Evolutionary conservation across 257 asterid genomes (phyloP).

Genomic region (Solanum bulbocastanum): DNA sequence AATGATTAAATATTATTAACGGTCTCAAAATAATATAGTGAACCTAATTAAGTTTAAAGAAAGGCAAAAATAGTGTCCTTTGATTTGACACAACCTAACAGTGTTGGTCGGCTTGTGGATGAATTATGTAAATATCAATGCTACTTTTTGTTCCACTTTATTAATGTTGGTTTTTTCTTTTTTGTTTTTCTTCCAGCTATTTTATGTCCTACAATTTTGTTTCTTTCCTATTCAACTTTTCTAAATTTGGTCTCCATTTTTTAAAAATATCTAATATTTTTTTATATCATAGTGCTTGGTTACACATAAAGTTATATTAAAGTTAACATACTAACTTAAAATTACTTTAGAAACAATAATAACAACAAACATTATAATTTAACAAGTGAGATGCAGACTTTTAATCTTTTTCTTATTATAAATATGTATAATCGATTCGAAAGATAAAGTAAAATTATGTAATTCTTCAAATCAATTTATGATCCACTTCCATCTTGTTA

Average conservation of each 20-base stretch:
- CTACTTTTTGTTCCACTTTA: not conserved
- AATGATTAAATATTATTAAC: too few species aligned
- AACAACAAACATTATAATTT: not conserved
- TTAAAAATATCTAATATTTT: not conserved
- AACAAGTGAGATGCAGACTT: not conserved
- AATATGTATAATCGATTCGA: too few species aligned
- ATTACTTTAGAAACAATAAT: not conserved
- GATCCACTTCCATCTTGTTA: not conserved
- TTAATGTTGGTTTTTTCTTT: not conserved
- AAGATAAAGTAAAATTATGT: not conserved
- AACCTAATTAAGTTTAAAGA: constrained; percentile 10
- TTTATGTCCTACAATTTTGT: not conserved
- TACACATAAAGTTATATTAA: not conserved
- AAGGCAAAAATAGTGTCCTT: not conserved
- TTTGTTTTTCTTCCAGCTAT: not conserved
- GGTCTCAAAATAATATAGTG: too few species aligned
- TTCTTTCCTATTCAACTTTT: not conserved
- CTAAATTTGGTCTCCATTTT: not conserved
- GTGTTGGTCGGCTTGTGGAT: constrained; percentile 16
- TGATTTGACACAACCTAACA: constrained; percentile 28
- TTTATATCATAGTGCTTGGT: not conserved
- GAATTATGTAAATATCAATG: not conserved
- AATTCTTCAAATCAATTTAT: too few species aligned
- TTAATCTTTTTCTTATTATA: not conserved
- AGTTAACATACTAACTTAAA: not conserved